Evolutionary conservation across 257 asterid genomes (phyloP), one percentile per base, ranked within the genome.

Genomic region (Nicotiana undulata): DNA sequence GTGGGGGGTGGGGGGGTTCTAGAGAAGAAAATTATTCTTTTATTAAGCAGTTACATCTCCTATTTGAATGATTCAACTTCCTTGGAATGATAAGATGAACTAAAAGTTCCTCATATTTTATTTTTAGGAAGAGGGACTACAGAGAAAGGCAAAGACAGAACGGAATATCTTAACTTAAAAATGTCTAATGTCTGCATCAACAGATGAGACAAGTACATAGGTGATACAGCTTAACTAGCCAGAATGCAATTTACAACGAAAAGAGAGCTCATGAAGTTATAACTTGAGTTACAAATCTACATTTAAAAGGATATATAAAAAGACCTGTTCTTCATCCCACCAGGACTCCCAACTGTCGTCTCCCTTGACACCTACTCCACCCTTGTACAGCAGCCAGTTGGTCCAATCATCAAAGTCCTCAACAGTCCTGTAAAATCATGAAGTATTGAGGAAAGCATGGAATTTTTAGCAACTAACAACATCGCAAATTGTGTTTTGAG

Each of bases 261-360:
- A 40, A 55, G 32, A 66, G 56, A 29, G 44, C 52, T 75, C 9
- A n/a, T 16, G 34, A 28, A 17, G 13, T n/a, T 37, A 70, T 70
- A 70, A 12, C 13, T 12, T 17, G 11, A n/a, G 56, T 37, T 1
- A n/a, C 77, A 70, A 53, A 60, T 49, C 26, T 9, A 82, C 24
- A 76, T 20, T 15, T 53, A 18, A 44, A 63, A 51, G 40, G 9
- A 55, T 12, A 76, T 46, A 31, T 10, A 60, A 44, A 18, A 12
- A 37, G 16, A 95, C 99, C 98, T 93, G 98, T 86, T 96, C 99
- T 87, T 96, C 99, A 75, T 92, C 99, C 99, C 99, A 96, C 99
- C 99, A 96, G 67, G 98, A 94, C 88, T 96, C 99, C 99, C 99
- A 96, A 82, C 99, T 95, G 82, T 90, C 84, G 24, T 96, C 98